Evolutionary conservation across 1,284 basidiomycete genomes (phyloP).

Genomic region (Wallemia hederae): DNA sequence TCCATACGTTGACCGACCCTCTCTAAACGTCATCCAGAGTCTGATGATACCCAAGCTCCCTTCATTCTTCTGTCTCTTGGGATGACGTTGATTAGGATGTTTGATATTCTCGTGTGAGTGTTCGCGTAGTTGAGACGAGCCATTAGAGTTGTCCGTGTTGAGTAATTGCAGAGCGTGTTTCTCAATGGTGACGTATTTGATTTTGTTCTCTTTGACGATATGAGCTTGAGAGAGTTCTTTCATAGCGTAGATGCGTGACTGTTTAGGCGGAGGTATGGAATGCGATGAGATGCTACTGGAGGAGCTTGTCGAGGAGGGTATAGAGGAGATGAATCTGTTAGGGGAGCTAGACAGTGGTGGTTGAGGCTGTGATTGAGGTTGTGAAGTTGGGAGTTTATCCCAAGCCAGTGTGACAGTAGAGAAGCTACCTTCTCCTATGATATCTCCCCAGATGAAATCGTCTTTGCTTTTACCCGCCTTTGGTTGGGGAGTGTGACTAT

Average conservation of each 20-base stretch:
- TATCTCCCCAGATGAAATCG: conserved; percentile 1
- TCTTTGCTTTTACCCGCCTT: not conserved
- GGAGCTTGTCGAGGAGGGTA: not conserved
- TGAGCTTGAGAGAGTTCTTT: not conserved
- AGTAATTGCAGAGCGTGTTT: conserved; percentile 21
- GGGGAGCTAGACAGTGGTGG: not conserved
- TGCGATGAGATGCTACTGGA: not conserved
- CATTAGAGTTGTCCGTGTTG: conserved; percentile 1
- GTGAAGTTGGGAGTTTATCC: not conserved
- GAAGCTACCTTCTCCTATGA: conserved; percentile 1
- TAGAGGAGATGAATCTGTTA: not conserved
- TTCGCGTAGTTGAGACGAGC: not conserved
- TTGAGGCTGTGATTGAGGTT: not conserved
- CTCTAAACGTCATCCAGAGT: conserved; percentile 55
- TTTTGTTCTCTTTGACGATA: conserved; percentile 1
- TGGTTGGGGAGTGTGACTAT: not conserved
- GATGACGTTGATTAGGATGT: not conserved
- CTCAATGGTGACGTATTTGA: conserved; percentile 23
- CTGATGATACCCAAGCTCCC: conserved; percentile 32
- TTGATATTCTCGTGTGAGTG: not conserved
- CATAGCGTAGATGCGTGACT: not conserved
- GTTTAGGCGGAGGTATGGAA: not conserved
- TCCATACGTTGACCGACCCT: conserved; percentile 18
- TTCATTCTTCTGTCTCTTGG: not conserved
- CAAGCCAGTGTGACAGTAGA: not conserved